Base-by-base conservation (phyloP, 1,284 basidiomycete species). In the Cutaneotrichosporon arboriforme region DNA sequence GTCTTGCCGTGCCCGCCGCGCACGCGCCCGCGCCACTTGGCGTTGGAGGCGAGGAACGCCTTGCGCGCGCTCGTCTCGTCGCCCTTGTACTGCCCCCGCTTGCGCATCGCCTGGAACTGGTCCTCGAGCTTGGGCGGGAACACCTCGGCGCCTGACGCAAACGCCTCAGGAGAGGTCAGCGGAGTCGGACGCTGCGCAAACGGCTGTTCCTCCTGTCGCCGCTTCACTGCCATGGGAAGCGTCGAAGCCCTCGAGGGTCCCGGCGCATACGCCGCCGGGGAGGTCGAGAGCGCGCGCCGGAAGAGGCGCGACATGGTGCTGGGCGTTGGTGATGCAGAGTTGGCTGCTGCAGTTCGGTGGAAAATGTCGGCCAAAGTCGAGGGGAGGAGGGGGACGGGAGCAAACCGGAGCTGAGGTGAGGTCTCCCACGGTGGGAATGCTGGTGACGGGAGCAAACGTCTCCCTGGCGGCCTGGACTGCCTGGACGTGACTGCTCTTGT, bases 301-400 rank as follows among this genome's bases (percentile, higher is more conserved):
- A 73, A 56, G 34, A 73, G 54, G 44, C 60, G 59, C 18, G 71
- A 68, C 71, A 73, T 73, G 42, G 54, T 58, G 26, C 46, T 46
- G 38, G 23, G 37, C 18, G 21, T 15, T 26, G 22, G 26, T 46
- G 34, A 15, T 17, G 17, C 14, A n/a, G n/a, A n/a, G 45, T 20
- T 33, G n/a, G 35, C 9, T 13, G 34, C n/a, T n/a, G 35, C n/a
- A 38, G 33, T 13, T 43, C 14, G 17, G 36, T 41, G 48, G 53
- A 55, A 56, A 56, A 56, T 52, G 54, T 56, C 54, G 50, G 47
- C 38, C 34, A 20, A 23, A 21, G 41, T 43, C 22, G 41, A 8
- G 39, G 9, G 17, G 37, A n/a, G n/a, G n/a, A n/a, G n/a, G n/a
- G 26, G 26, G 26, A 10, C 26, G 26, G 26, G 26, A 31, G 26